Base-by-base conservation (phyloP, 371 early-diverging fungal genomes). In the Smittium culicis region DNA sequence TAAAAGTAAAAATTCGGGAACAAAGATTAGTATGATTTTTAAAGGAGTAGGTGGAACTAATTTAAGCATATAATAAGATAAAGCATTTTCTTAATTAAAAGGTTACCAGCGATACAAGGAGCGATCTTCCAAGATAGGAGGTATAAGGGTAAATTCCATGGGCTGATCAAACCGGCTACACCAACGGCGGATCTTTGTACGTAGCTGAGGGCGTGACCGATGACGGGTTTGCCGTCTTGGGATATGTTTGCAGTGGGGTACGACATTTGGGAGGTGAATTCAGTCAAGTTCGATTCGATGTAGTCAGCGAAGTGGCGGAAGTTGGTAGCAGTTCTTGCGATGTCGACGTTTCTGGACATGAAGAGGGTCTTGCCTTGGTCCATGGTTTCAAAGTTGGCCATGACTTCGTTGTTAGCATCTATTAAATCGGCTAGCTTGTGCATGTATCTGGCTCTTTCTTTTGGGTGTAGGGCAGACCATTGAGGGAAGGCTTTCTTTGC, bases 51-150 rank as follows among this genome's bases (percentile, higher is more conserved):
- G 20, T 45, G 45, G 20, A 45, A 45, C 5, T 5, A 45, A 45
- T 45, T 45, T 11, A 45, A 45, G 20, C 20, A 20, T 5, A 45
- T 45, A 20, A 20, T 45, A 11, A 45, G 45, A 45, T 5, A 20
- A 20, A 45, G 20, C 5, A 5, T 11, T 45, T 20, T 11, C 11
- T 45, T 5, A 45, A 45, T 45, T 45, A 20, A 45, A 45, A 45
- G 45, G n/a, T n/a, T 45, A 45, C 45, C 45, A 29, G 86, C 89
- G 55, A 89, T 75, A 67, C 83, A 82, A 0, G 89, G 88, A 3
- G 90, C 90, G 60, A 90, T 82, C 75, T 90, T 90, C 86, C 87
- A 86, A 5, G 87, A 86, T 34, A 89, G 72, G 56, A 88, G 74
- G 68, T 86, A 87, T 65, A 87, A 64, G 1, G 89, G 88, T 74